Evolutionary conservation across 1,284 basidiomycete species (phyloP).

Genomic region (Inonotus obliquus): DNA sequence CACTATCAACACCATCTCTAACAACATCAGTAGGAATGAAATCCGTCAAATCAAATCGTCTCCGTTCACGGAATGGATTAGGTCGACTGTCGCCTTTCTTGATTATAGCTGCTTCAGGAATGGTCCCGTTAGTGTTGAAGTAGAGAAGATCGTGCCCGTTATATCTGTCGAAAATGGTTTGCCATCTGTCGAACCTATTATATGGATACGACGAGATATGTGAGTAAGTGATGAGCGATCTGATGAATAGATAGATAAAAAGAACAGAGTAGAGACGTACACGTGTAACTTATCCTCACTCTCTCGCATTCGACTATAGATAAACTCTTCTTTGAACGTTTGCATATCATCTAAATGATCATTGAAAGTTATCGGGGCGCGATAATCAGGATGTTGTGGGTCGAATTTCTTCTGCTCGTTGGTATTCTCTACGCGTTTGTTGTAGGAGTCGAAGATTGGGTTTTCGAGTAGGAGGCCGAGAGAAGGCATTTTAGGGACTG

Average conservation of each 20-base stretch:
- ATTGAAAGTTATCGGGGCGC: conserved; percentile 70
- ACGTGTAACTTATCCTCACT: conserved; percentile 79
- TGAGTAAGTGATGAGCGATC: background rate
- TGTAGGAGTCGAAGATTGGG: conserved; percentile 85
- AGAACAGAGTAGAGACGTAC: conserved; percentile 41
- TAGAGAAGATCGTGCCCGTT: conserved; percentile 65
- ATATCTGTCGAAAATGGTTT: conserved; percentile 64
- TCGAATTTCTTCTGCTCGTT: conserved; percentile 51
- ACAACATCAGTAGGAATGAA: conserved; percentile 29
- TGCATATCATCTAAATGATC: conserved; percentile 60
- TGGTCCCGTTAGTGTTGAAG: conserved; percentile 64
- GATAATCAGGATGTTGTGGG: conserved; percentile 49
- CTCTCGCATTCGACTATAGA: conserved; percentile 79
- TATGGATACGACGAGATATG: background rate
- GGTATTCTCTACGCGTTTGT: conserved; percentile 51
- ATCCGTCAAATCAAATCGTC: conserved; percentile 58
- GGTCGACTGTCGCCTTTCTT: conserved; percentile 54
- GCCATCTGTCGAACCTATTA: conserved; percentile 71
- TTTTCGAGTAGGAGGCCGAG: conserved; percentile 93
- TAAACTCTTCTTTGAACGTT: conserved; percentile 77
- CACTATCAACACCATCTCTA: no score
- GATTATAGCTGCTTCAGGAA: conserved; percentile 64
- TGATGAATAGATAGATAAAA: conserved; percentile 8
- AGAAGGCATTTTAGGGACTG: conserved; percentile 95
- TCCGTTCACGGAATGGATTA: conserved; percentile 63